These are phyloP conservation scores for Russula griseocarnosa DNA, from an alignment of 768 basidiomycete genomes.

Conservation along the genomic window DNA sequence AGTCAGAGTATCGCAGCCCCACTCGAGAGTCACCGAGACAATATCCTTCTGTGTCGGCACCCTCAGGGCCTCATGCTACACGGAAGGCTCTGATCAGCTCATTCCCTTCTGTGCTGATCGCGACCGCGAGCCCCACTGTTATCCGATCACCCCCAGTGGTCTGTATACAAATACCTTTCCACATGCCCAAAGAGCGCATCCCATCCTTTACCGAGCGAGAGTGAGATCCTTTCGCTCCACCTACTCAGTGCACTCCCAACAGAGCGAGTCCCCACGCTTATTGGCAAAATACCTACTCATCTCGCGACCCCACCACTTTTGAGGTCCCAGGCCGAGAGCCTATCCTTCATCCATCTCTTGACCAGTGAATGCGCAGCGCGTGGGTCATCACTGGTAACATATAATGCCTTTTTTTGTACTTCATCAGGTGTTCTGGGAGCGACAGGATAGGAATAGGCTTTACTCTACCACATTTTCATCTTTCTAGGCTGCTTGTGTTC, in stretches of 20 bases:
- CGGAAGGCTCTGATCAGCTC: too few species aligned
- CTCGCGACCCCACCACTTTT: constrained; percentile 13
- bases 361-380: too few species aligned
- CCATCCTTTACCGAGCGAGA: constrained; percentile 1
- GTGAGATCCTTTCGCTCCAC: constrained; percentile 5
- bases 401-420: background rate
- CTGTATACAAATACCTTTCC: constrained; percentile 1
- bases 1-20: too few species aligned
- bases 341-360: constrained; percentile 13
- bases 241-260: constrained; percentile 11
- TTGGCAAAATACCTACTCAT: constrained; percentile 2
- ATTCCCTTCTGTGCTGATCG: too few species aligned
- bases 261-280: constrained; percentile 4
- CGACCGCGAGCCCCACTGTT: background rate
- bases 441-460: constrained; percentile 4
- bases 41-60: too few species aligned
- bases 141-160: background rate
- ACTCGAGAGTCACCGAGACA: too few species aligned
- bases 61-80: too few species aligned
- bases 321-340: constrained; percentile 19
- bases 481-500: background rate
- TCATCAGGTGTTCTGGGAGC: constrained; percentile 8
- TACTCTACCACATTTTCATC: background rate
- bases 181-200: background rate
- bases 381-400: too few species aligned